Percentiles rank a stretch among this genome's conserved stretches.
These are phyloP conservation scores for Naganishia liquefaciens DNA, from an alignment of 1,284 basidiomycete species.

Conservation along the genomic window DNA sequence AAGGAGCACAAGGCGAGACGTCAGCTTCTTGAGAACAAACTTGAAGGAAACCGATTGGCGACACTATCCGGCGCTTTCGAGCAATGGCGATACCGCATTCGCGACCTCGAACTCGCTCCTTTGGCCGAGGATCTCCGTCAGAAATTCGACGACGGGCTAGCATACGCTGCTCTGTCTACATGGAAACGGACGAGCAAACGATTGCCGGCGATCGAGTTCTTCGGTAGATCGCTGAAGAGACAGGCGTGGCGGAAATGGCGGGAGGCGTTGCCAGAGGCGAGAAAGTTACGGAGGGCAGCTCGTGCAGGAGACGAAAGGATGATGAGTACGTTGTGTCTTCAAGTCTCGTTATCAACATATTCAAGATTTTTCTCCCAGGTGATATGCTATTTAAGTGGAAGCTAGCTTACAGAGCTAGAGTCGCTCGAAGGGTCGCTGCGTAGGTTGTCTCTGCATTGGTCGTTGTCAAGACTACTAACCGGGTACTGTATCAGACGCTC, in stretches of 20 bases:
- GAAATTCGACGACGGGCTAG: constrained; percentile 31
- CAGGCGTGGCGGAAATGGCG: constrained; percentile 32
- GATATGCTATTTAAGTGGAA: constrained; percentile 32
- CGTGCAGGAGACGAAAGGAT: constrained; percentile 16
- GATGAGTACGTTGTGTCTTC: constrained; percentile 16
- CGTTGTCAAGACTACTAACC: too few species aligned
- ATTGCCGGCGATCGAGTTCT: constrained; percentile 32
- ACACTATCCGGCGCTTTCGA: constrained; percentile 8
- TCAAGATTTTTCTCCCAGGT: constrained; percentile 3
- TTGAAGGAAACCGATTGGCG: constrained; percentile 1
- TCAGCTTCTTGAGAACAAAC: constrained; percentile 19
- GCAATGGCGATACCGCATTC: constrained; percentile 30
- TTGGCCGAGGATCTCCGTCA: constrained; percentile 24
- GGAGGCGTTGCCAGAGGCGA: constrained; percentile 30
- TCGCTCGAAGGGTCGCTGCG: constrained; percentile 33
- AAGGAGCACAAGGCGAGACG: constrained; percentile 18
- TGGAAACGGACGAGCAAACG: constrained; percentile 32
- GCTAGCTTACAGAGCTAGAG: constrained; percentile 30
- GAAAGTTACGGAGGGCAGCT: constrained; percentile 16
- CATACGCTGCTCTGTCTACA: constrained; percentile 22
- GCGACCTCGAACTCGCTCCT: constrained; percentile 23
- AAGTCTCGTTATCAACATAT: too few species aligned
- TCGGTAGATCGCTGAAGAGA: constrained; percentile 14
- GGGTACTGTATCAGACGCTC: constrained; percentile 4
- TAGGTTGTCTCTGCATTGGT: constrained; percentile 1